Base-by-base conservation (phyloP, 2,329 filamentous ascomycete species). In the Ceratocystis lukuohia region DNA sequence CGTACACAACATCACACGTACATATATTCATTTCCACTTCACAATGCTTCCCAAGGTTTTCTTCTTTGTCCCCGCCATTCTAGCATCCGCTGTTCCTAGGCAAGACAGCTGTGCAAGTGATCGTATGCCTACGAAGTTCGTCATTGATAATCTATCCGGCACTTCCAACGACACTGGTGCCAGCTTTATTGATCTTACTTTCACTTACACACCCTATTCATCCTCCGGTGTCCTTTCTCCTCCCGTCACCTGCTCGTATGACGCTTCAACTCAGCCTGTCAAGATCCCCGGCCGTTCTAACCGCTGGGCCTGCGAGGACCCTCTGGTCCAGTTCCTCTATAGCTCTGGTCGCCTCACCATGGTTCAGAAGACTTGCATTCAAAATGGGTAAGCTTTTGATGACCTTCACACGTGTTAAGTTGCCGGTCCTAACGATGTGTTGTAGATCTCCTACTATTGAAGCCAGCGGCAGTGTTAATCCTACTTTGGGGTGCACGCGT, bases 271-370 rank as follows among this genome's bases (percentile, higher is more conserved):
- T 2, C 69, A 69, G 45, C 73, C 77, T 7, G 72, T 75, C 25
- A 73, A 70, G 56, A 70, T 72, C 3, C 66, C 70, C 17, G 73
- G 72, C 28, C 70, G 73, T 3, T 72, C 74, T 1, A 70, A 74
- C 8, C 73, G 79, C 46, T 82, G 75, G 65, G 71, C 75, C 22
- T 82, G 80, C 70, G 75, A 79, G 56, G 71, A 79, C 70, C 8
- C 63, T 0, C 65, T 71, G 7, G 73, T 79, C 68, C 72, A 77
- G 68, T 82, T 82, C 68, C 76, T 80, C 69, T 81, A 74, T 74
- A 74, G 57, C 70, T 72, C 41, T 67, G 66, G 41, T 1, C 48
- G 61, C 25, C 69, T 81, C 56, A 76, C 75, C n/a, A 68, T 80
- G 71, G 73, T 80, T 56, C 78, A 82, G 73, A 73, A 73, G 33